Conservation (phyloP, 2,329 filamentous ascomycete species). For the Pyricularia grisea region DNA sequence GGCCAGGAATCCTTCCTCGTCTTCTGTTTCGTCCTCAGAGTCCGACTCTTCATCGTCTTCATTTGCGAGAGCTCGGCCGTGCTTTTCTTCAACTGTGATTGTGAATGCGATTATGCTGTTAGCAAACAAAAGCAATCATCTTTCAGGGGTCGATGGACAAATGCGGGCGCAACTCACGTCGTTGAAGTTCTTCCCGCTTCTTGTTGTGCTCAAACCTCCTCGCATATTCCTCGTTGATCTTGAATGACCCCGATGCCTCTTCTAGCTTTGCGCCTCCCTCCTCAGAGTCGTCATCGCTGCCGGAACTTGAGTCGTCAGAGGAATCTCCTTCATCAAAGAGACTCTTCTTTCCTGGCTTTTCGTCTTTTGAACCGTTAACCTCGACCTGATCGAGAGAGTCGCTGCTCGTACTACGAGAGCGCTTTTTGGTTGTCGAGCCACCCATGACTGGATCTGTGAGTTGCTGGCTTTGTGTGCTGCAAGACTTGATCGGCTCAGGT, state of each 20-base stretch:
- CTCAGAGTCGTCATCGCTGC: conserved; percentile 31
- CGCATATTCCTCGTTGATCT: conserved; percentile 86
- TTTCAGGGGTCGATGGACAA: not conserved
- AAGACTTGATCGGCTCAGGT: not conserved
- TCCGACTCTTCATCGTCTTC: conserved; percentile 50
- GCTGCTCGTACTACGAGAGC: not conserved
- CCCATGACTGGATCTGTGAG: not conserved
- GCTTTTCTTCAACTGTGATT: conserved; percentile 77
- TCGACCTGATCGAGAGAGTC: conserved; percentile 7
- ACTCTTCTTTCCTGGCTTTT: conserved; percentile 30
- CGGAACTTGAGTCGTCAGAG: conserved; percentile 24
- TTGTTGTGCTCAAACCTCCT: conserved; percentile 93
- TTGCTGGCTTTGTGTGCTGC: not conserved
- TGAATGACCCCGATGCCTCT: conserved; percentile 38
- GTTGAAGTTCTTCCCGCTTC: conserved; percentile 79
- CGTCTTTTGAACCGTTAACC: conserved; percentile 7
- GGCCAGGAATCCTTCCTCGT: conserved; percentile 80
- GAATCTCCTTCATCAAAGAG: conserved; percentile 44
- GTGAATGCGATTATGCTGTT: not conserved
- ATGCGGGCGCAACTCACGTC: conserved; percentile 37
- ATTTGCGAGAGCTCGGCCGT: conserved; percentile 36
- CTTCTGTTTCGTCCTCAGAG: conserved; percentile 70
- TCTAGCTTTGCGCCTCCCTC: conserved; percentile 26
- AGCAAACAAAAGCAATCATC: conserved; percentile 8
- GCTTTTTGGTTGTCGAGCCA: not conserved